Base-by-base conservation (phyloP, 768 basidiomycete species). In the Kwoniella botswanensis region DNA sequence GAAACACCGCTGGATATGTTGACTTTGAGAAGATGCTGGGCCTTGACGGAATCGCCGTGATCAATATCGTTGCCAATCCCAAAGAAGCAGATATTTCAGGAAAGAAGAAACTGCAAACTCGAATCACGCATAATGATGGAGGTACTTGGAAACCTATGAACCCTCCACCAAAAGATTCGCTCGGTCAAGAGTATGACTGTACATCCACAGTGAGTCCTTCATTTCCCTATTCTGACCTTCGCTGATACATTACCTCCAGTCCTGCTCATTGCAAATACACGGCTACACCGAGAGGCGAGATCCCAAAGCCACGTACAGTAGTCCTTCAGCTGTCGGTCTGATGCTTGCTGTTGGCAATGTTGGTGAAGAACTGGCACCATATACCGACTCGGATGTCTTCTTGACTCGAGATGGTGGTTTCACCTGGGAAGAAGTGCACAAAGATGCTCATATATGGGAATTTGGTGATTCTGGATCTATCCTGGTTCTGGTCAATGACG, bases 11-110 rank as follows among this genome's bases (percentile, higher is more conserved):
- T 0, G 97, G 97, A 4, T 98, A 88, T 78, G 95, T 94, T 42
- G 96, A 99, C 82, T 99, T 98, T 75, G 97, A 99, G 86, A 99
- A 98, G 86, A 91, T 98, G 88, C 89, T 92, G 67, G 95, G 94
- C 11, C 84, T 99, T 60, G 95, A 98, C 81, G 97, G 97, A 0
- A 96, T 99, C 72, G 96, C 96, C 5, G 84, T 99, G 58, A 88
- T 95, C 75, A 99, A 99, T 78, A 78, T 98, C 46, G 93, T 99
- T 7, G 84, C 90, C 6, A 97, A 98, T 78, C 87, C 93, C 0
- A 85, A 86, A 0, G 90, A 93, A 60, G 94, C 94, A 0, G 84
- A 86, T 4, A 79, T 96, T 4, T 88, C 89, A 0, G 88, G 90
- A 4, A 83, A 79, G 56, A 98, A 98, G 86, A 85, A 87, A 65